phyloP scores from a whole-genome alignment of 192 early-diverging fungal genomes.

The Entomortierella chlamydospora region DNA sequence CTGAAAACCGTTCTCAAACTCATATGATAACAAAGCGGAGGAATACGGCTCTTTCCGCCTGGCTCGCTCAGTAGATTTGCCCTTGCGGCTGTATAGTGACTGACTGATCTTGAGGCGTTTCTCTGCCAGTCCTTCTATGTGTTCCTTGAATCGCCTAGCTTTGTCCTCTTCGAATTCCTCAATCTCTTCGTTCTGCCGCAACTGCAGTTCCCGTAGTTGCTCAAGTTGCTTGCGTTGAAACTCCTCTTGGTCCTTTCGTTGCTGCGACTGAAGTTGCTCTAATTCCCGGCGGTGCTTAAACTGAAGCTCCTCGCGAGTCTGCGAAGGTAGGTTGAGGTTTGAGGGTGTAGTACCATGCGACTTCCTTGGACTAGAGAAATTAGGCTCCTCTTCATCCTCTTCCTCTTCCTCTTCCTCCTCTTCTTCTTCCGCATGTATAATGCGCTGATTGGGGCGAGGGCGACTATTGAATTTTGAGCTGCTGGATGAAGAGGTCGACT shows the following conservation, averaged over 20 bases:
- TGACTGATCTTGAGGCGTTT: slow-evolving; percentile 25
- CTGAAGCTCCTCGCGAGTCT: slow-evolving; percentile 33
- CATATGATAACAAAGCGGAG: slow-evolving; percentile 15
- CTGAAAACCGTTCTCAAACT: slow-evolving; percentile 33
- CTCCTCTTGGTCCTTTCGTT: slow-evolving; percentile 49
- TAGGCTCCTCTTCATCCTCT: background rate
- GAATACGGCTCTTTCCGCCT: background rate
- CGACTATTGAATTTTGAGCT: background rate
- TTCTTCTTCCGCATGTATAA: slow-evolving; percentile 18
- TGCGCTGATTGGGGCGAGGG: background rate
- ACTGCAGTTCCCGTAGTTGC: slow-evolving; percentile 46
- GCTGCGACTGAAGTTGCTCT: slow-evolving; percentile 35
- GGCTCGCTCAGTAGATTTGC: background rate
- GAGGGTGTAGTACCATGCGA: background rate
- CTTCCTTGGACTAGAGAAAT: background rate
- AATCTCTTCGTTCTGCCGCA: slow-evolving; percentile 29
- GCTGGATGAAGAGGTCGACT: background rate
- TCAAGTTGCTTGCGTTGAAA: slow-evolving; percentile 49
- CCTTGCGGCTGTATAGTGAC: slow-evolving; percentile 5
- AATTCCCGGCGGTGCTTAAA: slow-evolving; percentile 33
- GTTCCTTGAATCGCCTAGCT: slow-evolving; percentile 13
- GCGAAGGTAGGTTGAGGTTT: background rate
- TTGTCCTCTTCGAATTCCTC: slow-evolving; percentile 29
- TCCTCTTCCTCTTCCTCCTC: too few species aligned
- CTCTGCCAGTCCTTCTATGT: slow-evolving; percentile 14